Conservation (phyloP, 2,329 filamentous ascomycete species). For the Grosmannia clavigera region DNA sequence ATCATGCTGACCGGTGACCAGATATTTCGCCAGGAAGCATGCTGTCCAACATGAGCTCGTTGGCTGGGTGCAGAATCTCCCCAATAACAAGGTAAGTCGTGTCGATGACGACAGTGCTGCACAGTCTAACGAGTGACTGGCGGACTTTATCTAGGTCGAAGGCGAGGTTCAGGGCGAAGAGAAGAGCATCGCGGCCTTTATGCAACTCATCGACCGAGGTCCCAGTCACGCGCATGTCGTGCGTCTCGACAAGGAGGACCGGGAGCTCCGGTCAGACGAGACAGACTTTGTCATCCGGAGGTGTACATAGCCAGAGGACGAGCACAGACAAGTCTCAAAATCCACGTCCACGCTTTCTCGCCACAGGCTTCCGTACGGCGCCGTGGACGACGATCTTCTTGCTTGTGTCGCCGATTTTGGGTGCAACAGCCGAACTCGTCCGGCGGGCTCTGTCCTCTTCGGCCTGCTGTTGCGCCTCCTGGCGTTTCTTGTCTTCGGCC, state of each 20-base stretch:
- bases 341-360: conserved; percentile 42
- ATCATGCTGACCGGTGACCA: conserved; percentile 12
- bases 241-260: conserved; percentile 57
- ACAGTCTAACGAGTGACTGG: background rate
- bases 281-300: conserved; percentile 46
- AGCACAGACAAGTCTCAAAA: conserved; percentile 23
- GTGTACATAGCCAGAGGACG: background rate
- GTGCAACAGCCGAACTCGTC: conserved; percentile 24
- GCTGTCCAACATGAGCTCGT: conserved; percentile 39
- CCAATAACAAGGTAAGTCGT: conserved; percentile 36
- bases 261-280: conserved; percentile 55
- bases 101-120: background rate
- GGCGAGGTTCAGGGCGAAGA: conserved; percentile 76
- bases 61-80: conserved; percentile 50
- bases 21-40: conserved; percentile 41
- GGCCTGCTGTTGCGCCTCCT: conserved; percentile 42
- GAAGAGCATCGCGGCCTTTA: conserved; percentile 51
- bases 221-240: conserved; percentile 61
- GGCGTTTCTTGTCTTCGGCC: conserved; percentile 66
- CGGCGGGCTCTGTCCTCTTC: conserved; percentile 37
- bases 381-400: conserved; percentile 52
- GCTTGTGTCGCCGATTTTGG: conserved; percentile 19
- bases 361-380: conserved; percentile 47
- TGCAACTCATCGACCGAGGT: conserved; percentile 64
- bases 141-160: conserved; percentile 49